Conservation (phyloP, 768 basidiomycete genomes). For the Baorangia bicolor region DNA sequence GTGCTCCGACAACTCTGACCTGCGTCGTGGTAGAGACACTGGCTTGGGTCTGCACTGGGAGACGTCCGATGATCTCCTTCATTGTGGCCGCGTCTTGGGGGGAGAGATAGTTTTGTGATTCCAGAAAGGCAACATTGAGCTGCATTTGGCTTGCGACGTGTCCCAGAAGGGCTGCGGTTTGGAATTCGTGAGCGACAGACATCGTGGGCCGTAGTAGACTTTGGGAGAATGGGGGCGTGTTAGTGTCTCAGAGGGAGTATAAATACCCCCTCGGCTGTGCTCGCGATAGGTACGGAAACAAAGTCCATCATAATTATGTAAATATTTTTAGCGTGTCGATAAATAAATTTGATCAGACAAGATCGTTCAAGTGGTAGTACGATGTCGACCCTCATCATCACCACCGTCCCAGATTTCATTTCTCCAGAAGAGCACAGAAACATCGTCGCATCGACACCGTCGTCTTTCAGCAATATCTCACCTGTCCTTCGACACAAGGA, state of each 20-base stretch:
- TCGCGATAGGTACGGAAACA: background rate
- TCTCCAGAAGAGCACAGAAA: conserved; percentile 65
- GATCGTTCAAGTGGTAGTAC: background rate
- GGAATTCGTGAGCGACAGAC: conserved; percentile 25
- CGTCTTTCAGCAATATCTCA: conserved; percentile 82
- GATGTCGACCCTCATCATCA: conserved; percentile 35
- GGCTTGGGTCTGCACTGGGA: conserved; percentile 31
- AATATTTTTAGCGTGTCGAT: background rate
- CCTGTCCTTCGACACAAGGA: conserved; percentile 77
- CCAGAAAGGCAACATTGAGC: conserved; percentile 56
- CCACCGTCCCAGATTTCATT: conserved; percentile 43
- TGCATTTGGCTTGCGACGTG: conserved; percentile 60
- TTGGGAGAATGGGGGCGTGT: background rate
- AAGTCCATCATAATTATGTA: background rate
- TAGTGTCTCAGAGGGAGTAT: no score
- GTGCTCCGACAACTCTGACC: conserved; percentile 3
- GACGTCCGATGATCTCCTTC: conserved; percentile 47
- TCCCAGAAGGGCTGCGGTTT: conserved; percentile 48
- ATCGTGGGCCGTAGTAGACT: conserved; percentile 11
- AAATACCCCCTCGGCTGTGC: no score
- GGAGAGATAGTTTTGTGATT: conserved; percentile 53
- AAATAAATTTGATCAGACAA: background rate
- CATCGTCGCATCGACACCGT: conserved; percentile 76
- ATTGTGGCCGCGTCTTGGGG: conserved; percentile 42
- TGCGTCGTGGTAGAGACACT: conserved; percentile 13